Conservation (phyloP, 108 stramenopile genomes). For the Nannochloropsis oceanica region DNA sequence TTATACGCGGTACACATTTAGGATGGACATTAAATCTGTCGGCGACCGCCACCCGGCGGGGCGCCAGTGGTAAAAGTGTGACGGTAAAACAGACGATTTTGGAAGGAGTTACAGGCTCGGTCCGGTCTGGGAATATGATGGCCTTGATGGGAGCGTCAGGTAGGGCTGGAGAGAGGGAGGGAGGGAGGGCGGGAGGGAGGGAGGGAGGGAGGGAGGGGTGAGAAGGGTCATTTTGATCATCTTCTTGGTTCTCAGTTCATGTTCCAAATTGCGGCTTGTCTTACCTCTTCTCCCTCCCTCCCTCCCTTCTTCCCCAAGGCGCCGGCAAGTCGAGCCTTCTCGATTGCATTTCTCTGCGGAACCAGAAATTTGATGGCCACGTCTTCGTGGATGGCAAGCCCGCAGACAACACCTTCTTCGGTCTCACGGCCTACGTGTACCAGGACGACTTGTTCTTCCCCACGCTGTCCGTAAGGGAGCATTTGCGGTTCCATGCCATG, state of each 20-base stretch:
- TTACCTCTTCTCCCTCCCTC: neutral
- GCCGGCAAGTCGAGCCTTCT: neutral
- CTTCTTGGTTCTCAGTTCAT: neutral
- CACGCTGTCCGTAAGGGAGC: slow-evolving; percentile 26
- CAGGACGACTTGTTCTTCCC: slow-evolving; percentile 32
- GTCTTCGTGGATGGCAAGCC: neutral
- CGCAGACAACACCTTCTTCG: neutral
- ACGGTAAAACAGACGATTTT: neutral
- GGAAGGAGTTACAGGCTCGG: neutral
- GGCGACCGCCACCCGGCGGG: neutral
- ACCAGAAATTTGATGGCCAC: neutral
- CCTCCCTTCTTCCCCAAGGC: neutral
- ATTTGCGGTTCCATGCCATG: slow-evolving; percentile 31
- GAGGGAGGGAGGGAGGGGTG: neutral
- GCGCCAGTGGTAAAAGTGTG: neutral
- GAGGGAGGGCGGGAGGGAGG: neutral
- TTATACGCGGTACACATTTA: neutral
- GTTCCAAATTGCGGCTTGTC: neutral
- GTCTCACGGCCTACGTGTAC: neutral
- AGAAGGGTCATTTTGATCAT: too few species aligned
- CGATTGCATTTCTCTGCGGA: neutral
- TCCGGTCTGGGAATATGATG: neutral
- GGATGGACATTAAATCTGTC: neutral
- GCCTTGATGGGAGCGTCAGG: neutral
- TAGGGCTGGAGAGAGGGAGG: neutral